Evolutionary conservation across 129 eudicot species (phyloP), one percentile per base, ranked within the genome.

Genomic region (Flaveria brownii): DNA sequence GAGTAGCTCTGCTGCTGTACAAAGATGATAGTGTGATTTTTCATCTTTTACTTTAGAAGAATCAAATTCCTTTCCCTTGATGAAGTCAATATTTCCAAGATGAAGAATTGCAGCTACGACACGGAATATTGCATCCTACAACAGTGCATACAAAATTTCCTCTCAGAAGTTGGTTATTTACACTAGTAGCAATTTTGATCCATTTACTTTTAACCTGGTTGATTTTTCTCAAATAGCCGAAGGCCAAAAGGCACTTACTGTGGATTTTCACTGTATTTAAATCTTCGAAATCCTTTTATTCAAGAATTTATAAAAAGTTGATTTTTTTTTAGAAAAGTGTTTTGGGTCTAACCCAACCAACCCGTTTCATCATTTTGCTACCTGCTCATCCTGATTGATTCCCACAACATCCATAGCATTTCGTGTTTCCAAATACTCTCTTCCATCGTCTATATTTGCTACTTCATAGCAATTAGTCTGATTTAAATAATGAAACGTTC

Each of bases 371-470:
- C 76, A 43, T 76, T n/a, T 46, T 26, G 13, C 66, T 69, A 94
- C 99, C 96, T 94, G 99, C 76, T 94, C 99, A 25, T 91, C 96
- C 71, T 91, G 90, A 67, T 82, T 89, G 74, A 94, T 94, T 76
- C 99, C 99, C 16, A 94, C 99, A 60, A 94, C 86, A 84, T 94
- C 99, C 99, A 94, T 94, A 79, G 99, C 99, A 63, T 85, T 94
- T 76, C 97, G 82, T 74, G 96, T 89, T 72, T 88, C 99, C 59
- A 94, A 77, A 74, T 94, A 94, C 82, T 94, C 99, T 78, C 97
- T 83, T 76, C 96, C 96, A 73, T 91, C 97, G 33, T 91, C 93
- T 46, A 91, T 91, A 81, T 88, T 92, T 55, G 95, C 93, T 70
- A 94, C 92, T 82, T 89, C 93, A 81, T 91, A 94, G 66, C 99